Evolutionary conservation across 495 filamentous ascomycete species (phyloP), one percentile per base, ranked within the genome.

Genomic region (Baudoinia panamericana): DNA sequence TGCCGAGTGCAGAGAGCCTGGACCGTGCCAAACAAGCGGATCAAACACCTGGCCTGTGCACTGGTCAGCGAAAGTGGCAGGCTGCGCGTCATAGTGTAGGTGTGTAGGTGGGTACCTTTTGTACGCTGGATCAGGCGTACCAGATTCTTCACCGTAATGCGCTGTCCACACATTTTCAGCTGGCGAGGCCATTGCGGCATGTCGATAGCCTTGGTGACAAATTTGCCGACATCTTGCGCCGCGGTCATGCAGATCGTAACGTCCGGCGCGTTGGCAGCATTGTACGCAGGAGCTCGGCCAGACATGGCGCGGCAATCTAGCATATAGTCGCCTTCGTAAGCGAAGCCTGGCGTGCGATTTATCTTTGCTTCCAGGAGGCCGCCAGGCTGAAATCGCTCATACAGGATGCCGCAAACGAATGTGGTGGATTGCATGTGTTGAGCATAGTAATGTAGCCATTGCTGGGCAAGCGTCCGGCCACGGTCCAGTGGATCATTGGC

Each of bases 331-430:
- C 73, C 75, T 41, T 76, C 73, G 17, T 61, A 63, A 12, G 61
- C 58, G 22, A 74, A 53, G 23, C 65, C 65, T 22, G 59, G 58
- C 31, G 52, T 57, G 13, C 53, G 40, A 7, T 77, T 75, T 24
- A 84, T 74, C 3, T 63, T 56, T 36, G 66, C 67, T 2, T 59
- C 55, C 16, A 58, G 57, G 34, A 85, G 60, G 3, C 80, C 80
- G 9, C 71, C 73, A 9, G 71, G 73, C 7, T 65, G 69, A 54
- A 85, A 84, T 9, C 80, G 64, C 52, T 85, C 80, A 63, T 82
- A 83, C 50, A 84, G 74, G n/a, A 83, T 53, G 25, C 80, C 80
- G 53, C 80, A 85, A 1, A 71, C 69, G 46, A 85, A 82, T 25
- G 75, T 64, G 3, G 78, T 78, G 41, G 66, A 80, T 29, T 71